Percentiles rank a stretch among this genome's conserved stretches.
phyloP scores from a whole-genome alignment of 768 basidiomycete genomes.

The Lyophyllum semitale region DNA sequence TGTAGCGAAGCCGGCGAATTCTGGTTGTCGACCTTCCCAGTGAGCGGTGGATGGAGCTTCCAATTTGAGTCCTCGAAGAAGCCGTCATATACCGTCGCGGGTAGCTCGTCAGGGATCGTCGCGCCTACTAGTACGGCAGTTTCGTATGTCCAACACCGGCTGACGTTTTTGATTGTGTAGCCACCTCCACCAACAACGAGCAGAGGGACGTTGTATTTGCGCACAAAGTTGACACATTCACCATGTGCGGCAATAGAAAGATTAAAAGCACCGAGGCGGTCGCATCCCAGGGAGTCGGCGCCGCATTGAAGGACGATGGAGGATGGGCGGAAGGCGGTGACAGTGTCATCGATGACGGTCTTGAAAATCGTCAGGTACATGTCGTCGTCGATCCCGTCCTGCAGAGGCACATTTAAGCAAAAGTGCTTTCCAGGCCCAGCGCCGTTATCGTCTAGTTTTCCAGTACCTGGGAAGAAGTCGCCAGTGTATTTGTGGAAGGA shows the following conservation, averaged over 20 bases:
- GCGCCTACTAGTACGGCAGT: constrained; percentile 90
- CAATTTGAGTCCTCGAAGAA: constrained; percentile 93
- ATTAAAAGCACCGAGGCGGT: constrained; percentile 96
- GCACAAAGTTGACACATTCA: constrained; percentile 96
- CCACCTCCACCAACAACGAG: constrained; percentile 94
- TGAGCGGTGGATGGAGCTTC: constrained; percentile 91
- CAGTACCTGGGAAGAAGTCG: constrained; percentile 98
- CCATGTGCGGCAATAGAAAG: constrained; percentile 96
- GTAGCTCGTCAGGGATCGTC: constrained; percentile 83
- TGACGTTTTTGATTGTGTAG: constrained; percentile 96
- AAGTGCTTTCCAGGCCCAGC: constrained; percentile 91
- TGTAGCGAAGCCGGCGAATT: constrained; percentile 85
- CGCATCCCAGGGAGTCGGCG: constrained; percentile 93
- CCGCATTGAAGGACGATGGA: constrained; percentile 96
- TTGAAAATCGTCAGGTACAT: constrained; percentile 97
- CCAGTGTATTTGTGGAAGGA: constrained; percentile 99
- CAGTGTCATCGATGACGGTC: constrained; percentile 92
- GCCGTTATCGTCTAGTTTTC: constrained; percentile 92
- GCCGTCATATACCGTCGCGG: constrained; percentile 85
- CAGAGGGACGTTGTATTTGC: constrained; percentile 87
- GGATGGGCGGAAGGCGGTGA: constrained; percentile 84
- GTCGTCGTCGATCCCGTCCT: constrained; percentile 96
- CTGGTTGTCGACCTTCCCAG: constrained; percentile 89
- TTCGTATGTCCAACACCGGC: constrained; percentile 99
- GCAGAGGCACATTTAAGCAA: constrained; percentile 90